Evolutionary conservation across 75 land plant species (phyloP), one percentile per base, ranked within the genome.

Genomic region (Pinus taeda): DNA sequence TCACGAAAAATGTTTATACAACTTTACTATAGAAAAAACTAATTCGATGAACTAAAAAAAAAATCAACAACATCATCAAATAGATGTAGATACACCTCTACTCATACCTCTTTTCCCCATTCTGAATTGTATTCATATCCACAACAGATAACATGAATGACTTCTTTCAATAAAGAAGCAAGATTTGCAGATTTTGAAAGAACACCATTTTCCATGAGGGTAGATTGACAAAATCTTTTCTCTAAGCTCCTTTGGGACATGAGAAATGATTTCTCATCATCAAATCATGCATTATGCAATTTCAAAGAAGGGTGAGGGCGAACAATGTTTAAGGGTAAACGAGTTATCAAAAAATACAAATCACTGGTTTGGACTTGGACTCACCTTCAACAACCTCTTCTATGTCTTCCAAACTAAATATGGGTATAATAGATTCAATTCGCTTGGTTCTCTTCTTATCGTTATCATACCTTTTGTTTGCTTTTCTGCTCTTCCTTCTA

Each of bases 91-190:
- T 36, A 5, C 71, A 42, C 20, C n/a, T 69, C 45, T 69, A 69
- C 24, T 18, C 13, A 59, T 37, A 93, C 98, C 98, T 96, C 99
- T 85, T 96, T 96, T 20, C 99, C 99, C 99, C 99, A 96, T 49
- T 96, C 99, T 57, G 93, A 81, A 76, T 96, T 96, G 81, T 96
- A 97, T 77, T 96, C 99, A 58, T 96, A 96, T 3, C 99, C 99
- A 83, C 99, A 96, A 60, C 99, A 92, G 77, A 96, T 96, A 21
- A 96, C 99, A 86, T 96, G 99, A 64, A 96, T 96, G 45, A 97
- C 97, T 89, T 96, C 99, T 72, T 92, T 94, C 59, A 96, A 78
- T 22, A 94, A 85, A 57, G 90, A 84, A 30, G 95, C 91, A 29
- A 97, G 93, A 76, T 87, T 89, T 1, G 95, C 87, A 4, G 93